Base-by-base conservation (phyloP, 148 eudicot species). In the Heliamphora exappendiculata region DNA sequence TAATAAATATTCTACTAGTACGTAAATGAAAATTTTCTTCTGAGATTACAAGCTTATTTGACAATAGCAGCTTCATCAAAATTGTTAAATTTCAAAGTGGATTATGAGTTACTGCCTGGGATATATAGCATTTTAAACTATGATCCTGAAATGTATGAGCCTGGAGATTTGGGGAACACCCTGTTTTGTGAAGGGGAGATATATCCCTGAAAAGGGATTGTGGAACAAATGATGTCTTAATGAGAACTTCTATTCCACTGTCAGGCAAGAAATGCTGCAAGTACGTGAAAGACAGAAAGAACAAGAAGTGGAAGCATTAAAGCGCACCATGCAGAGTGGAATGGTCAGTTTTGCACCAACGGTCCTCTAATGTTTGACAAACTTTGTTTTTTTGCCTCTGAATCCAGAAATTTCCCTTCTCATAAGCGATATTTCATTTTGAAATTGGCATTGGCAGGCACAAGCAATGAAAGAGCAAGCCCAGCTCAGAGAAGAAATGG, bases 401-500 rank as follows among this genome's bases (percentile, higher is more conserved):
- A 37, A 11, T 19, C 45, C 60, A 13, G 44, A 47, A 64, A 7
- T 19, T 45, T 44, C 20, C 20, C 17, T 70, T 6, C 53, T 29
- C 6, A 33, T 11, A 12, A 70, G 34, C 37, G 22, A 22, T 29
- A 6, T 47, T 53, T 20, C 42, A 28, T 67, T 70, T 71, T 78
- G 75, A 75, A 55, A 74, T n/a, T n/a, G n/a, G n/a, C n/a, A n/a
- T n/a, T 42, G 67, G 36, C 75, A 94, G 98, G 98, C 97, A 64
- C 93, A 90, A 89, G 96, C 91, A 78, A 94, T 94, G 98, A 92
- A 86, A 87, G 96, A 94, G 76, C 98, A 94, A 82, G 93, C 90
- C 75, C 93, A 76, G 76, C 86, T 94, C 75, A 87, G 87, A 80
- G 98, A 94, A 84, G 96, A 94, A 82, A 94, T 94, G 98, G 86